Conservation (phyloP, 257 asterid species). For the Linaria vulgaris region DNA sequence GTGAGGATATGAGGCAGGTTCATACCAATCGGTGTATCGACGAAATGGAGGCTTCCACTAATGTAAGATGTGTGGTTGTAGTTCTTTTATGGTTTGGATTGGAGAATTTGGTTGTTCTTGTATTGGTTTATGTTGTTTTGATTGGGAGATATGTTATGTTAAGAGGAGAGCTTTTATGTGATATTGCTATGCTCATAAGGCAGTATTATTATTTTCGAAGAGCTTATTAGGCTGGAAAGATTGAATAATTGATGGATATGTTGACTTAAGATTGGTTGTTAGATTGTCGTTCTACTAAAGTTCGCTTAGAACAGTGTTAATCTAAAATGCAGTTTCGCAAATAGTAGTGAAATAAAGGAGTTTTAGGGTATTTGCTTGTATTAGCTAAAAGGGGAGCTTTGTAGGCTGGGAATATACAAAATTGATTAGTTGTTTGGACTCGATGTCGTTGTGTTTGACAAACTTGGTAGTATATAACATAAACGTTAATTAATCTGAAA, state of each 20-base stretch:
- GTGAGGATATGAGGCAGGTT: conserved; percentile 53
- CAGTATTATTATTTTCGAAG: too few species aligned
- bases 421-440: not conserved
- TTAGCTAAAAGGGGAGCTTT: too few species aligned
- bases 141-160: not conserved
- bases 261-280: too few species aligned
- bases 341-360: not conserved
- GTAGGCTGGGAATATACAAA: not conserved
- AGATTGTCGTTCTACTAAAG: too few species aligned
- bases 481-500: not conserved
- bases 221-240: too few species aligned
- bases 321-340: too few species aligned
- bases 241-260: too few species aligned
- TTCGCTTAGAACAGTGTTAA: too few species aligned
- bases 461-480: not conserved
- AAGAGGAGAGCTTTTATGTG: not conserved
- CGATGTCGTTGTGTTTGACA: not conserved
- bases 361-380: too few species aligned
- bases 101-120: too few species aligned
- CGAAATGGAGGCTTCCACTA: conserved; percentile 38
- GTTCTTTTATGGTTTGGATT: not conserved
- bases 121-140: too few species aligned
- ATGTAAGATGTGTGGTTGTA: conserved; percentile 40
- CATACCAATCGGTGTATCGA: conserved; percentile 92
- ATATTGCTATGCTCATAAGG: too few species aligned